Base-by-base conservation (phyloP, 2,329 filamentous ascomycete species). In the Zymoseptoria passerinii region DNA sequence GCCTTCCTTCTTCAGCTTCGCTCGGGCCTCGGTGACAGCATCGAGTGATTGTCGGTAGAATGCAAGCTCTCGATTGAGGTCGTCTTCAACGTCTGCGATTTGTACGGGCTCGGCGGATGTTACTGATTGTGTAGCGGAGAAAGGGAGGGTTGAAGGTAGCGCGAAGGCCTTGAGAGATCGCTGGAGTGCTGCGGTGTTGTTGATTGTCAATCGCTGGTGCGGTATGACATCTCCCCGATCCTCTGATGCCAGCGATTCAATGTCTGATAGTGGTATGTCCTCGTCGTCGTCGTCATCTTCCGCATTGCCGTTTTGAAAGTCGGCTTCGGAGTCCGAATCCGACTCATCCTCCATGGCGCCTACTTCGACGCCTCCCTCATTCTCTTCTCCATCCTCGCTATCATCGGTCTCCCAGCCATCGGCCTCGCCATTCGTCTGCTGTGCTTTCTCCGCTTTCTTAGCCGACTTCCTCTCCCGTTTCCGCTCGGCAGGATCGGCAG, bases 151-250 rank as follows among this genome's bases (percentile, higher is more conserved):
- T 56, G 83, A 80, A 13, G 88, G 84, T 55, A 94, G 78, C 29
- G 83, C 78, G 72, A 95, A 90, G 67, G 92, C 90, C 70, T 88
- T 88, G 62, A 95, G 81, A 10, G 90, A 85, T 66, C 89, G 81
- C 65, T 84, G 83, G 54, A 99, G 88, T 35, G 92, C 94, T 65
- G 89, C 80, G 56, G 89, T 92, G 79, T 99, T 99, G 82, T 99
- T 96, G 78, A 97, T 97, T 55, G 92, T 96, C 65, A 96, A 86
- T 68, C 91, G 89, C 72, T 94, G 90, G 76, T 95, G 89, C 16
- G 91, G 90, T 61, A 95, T 84, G 48, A 96, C 83, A 70, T 96
- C 92, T 75, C 89, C 89, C 68, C 84, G 87, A 68, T 95, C 91
- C 63, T 89, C 88, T 19, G 89, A 90, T 56, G 88, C 81, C 49